Conservation (phyloP, 768 basidiomycete species). For the Trametes villosa region DNA sequence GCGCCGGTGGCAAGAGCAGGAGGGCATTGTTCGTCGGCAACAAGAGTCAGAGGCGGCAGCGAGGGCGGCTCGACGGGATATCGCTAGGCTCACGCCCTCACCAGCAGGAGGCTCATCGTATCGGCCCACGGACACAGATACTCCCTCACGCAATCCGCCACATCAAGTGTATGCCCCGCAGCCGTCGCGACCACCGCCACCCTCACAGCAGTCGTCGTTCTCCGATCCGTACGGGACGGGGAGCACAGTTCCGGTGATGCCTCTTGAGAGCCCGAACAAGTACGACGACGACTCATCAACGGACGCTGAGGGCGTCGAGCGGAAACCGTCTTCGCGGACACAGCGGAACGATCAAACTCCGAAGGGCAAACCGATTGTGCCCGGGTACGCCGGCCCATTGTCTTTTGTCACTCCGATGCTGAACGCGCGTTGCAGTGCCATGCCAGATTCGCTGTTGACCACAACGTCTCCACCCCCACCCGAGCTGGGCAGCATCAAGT, state of each 20-base stretch:
- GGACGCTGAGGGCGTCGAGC: conserved; percentile 44
- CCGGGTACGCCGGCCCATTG: conserved; percentile 24
- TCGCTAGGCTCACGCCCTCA: conserved; percentile 18
- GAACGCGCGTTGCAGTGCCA: conserved; percentile 2
- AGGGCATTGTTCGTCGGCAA: conserved; percentile 60
- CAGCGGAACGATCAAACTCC: conserved; percentile 30
- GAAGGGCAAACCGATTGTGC: conserved; percentile 20
- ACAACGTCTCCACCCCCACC: conserved; percentile 73
- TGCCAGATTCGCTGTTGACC: conserved; percentile 59
- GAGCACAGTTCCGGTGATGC: conserved; percentile 41
- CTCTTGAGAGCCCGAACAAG: conserved; percentile 66
- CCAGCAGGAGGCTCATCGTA: conserved; percentile 9
- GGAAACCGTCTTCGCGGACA: conserved; percentile 12
- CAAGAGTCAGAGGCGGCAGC: conserved; percentile 47
- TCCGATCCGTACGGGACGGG: conserved; percentile 26
- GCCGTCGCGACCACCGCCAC: conserved; percentile 29
- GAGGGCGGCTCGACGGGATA: conserved; percentile 31
- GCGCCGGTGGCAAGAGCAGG: conserved; percentile 53
- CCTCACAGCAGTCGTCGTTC: conserved; percentile 40
- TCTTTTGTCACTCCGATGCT: neutral
- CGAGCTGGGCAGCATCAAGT: conserved; percentile 51
- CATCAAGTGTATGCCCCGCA: conserved; percentile 36
- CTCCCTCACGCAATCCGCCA: conserved; percentile 9
- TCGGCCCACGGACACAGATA: conserved; percentile 13
- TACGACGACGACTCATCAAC: conserved; percentile 53